Base-by-base conservation (phyloP, 495 filamentous ascomycete genomes). In the Penicillium egyptiacum region DNA sequence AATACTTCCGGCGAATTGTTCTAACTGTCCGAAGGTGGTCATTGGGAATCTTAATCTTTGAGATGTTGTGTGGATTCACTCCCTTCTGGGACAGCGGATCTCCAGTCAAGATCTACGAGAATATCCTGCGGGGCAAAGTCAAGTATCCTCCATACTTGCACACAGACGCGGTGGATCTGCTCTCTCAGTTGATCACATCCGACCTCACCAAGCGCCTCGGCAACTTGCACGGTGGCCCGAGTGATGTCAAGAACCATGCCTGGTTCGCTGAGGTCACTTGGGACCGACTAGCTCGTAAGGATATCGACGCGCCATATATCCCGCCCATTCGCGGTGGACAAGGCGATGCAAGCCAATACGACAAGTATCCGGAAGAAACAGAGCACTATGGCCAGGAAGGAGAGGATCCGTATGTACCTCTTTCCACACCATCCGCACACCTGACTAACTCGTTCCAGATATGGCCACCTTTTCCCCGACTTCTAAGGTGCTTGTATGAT, bases 201-300 rank as follows among this genome's bases (percentile, higher is more conserved):
- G 94, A 98, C 69, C 79, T 98, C 47, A 97, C 93, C 41, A 98
- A 98, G 77, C 84, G 94, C 42, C 75, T 98, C 61, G 94, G 94
- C 14, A 98, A 98, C 67, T 73, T 98, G 66, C 91, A 92, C 62
- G 91, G 89, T 11, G 94, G 94, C n/a, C 86, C 89, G 6, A 82
- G 88, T 59, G 94, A 98, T 68, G 92, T 98, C 52, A 98, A 97
- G 83, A 87, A 85, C 59, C 94, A 98, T 62, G 81, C 86, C 9
- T 98, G 94, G 94, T 98, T 98, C 65, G 83, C 89, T 3, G 94
- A 98, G 75, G 94, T 98, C 54, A 97, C 94, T 45, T 98, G 94
- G 94, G 95, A 98, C 56, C 82, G 93, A 48, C 73, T 98, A 62
- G 85, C 86, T 19, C 88, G 88, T 72, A 97, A 96, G 77, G 95